Base-by-base conservation (phyloP, 345 rosid species). In the Erucastrum elatum region DNA sequence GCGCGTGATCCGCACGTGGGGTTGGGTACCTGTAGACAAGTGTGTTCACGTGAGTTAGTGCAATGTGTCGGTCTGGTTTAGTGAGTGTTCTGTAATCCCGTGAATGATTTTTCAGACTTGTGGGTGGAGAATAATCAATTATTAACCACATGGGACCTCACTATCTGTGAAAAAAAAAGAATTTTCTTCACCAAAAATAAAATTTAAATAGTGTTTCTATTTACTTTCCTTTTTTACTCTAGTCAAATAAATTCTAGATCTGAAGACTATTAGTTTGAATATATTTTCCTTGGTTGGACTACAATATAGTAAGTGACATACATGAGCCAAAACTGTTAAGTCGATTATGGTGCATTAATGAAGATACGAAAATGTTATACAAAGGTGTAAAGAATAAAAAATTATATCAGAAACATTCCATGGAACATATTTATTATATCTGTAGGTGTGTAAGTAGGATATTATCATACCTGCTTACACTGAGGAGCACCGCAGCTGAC, bases 391-490 rank as follows among this genome's bases (percentile, higher is more conserved):
- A 70, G 16, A 8, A 53, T 70, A 71, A 46, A 29, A 71, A 46
- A 29, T 33, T 44, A 69, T 15, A 72, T 68, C 15, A 44, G 41
- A 76, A 78, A 78, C 82, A 78, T 72, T 78, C 82, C 55, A 8
- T 63, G 72, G 17, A 51, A 46, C 77, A 46, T n/a, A 65, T 72
- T 59, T 72, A 72, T 58, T 78, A 79, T 46, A 56, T 39, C 1
- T 4, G 33, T 27, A 39, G 25, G 17, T 64, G 25, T 6, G 10
- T 64, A 8, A 55, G 64, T 17, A 21, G 1, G 4, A 59, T 6
- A 53, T 3, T 29, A 56, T 5, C 16, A 66, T 83, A 94, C 97
- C 97, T 88, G 97, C 35, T 84, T 81, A 88, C 98, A 94, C 80
- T 89, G 88, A 82, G 91, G 75, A 67, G 89, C 84, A 44, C 60